Base-by-base conservation (phyloP, 345 rosid species). In the Bruguiera sexangula region DNA sequence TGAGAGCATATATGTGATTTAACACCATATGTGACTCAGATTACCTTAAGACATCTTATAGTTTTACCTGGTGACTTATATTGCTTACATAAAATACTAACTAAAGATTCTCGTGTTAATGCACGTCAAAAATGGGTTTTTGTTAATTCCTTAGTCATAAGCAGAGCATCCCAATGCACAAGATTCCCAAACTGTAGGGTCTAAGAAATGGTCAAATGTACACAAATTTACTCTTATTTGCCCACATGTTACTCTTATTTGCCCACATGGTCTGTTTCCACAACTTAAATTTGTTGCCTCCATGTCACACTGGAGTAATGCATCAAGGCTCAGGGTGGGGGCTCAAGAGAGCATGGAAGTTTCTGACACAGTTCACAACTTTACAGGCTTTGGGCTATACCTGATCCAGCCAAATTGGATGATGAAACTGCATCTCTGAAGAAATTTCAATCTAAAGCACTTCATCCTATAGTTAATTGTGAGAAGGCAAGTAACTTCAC, bases 381-480 rank as follows among this genome's bases (percentile, higher is more conserved):
- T 36, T 3, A 18, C 77, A 92, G 99, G 84, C 77, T 92, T 60
- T 86, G 89, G 91, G 71, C 77, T 51, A 67, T 68, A 75, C 79
- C 86, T 58, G 92, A 86, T 74, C 81, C 84, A 16, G 63, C 63
- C 19, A 68, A 76, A 65, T 76, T 67, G 39, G 80, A 77, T 59
- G 85, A 75, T 37, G 79, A 78, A 58, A 76, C 75, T 46, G 74
- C 82, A 10, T 65, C 79, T 43, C 30, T 62, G 62, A 77, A 59
- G 67, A 80, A 76, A 50, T 82, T 65, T 69, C 86, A 78, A 70
- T 60, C 76, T 62, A 75, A 54, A 2, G 16, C 80, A 67, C 73
- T 84, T 67, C 85, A 83, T 76, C 88, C 90, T 27, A 64, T 71
- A 24, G 68, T 85, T 76, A 73, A 87, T 75, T 95, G 99, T 63